Conservation (phyloP, 768 basidiomycete species). For the Tylopilus balloui region DNA sequence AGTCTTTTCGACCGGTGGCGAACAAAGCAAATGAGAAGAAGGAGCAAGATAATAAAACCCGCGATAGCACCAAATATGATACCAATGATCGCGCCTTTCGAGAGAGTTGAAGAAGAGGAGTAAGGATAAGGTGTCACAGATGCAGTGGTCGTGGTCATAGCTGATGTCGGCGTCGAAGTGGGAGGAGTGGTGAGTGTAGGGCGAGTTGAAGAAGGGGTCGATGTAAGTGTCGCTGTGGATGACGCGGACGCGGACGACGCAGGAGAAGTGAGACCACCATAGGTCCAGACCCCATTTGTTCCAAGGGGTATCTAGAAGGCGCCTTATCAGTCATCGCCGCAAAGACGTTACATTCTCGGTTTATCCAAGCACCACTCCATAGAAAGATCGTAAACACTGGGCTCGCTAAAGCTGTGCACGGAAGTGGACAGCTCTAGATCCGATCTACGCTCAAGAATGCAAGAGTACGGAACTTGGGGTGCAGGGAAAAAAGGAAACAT, state of each 20-base stretch:
- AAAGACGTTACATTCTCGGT: constrained; percentile 7
- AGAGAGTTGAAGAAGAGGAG: constrained; percentile 29
- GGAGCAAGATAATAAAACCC: constrained; percentile 53
- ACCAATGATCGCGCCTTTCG: constrained; percentile 30
- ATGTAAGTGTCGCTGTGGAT: constrained; percentile 24
- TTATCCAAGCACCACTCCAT: not conserved
- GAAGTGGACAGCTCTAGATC: not conserved
- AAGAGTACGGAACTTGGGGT: not conserved
- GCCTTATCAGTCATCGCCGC: constrained; percentile 9
- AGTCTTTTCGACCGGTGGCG: constrained; percentile 26
- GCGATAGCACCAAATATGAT: constrained; percentile 48
- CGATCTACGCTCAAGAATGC: not conserved
- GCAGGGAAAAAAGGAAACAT: not conserved
- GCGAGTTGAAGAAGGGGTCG: constrained; percentile 16
- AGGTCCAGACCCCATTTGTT: constrained; percentile 57
- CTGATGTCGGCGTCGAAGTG: constrained; percentile 25
- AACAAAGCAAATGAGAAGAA: constrained; percentile 36
- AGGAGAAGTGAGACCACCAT: constrained; percentile 71
- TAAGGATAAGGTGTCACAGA: constrained; percentile 23
- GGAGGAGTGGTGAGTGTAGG: constrained; percentile 30
- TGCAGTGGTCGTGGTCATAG: constrained; percentile 23
- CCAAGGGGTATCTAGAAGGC: constrained; percentile 67
- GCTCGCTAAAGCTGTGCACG: not conserved
- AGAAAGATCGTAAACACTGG: not conserved
- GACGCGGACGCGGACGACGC: constrained; percentile 34